These are phyloP conservation scores for Eimeria sp. DNA, from an alignment of 169 alveolate genomes.

Conservation along the genomic window DNA sequence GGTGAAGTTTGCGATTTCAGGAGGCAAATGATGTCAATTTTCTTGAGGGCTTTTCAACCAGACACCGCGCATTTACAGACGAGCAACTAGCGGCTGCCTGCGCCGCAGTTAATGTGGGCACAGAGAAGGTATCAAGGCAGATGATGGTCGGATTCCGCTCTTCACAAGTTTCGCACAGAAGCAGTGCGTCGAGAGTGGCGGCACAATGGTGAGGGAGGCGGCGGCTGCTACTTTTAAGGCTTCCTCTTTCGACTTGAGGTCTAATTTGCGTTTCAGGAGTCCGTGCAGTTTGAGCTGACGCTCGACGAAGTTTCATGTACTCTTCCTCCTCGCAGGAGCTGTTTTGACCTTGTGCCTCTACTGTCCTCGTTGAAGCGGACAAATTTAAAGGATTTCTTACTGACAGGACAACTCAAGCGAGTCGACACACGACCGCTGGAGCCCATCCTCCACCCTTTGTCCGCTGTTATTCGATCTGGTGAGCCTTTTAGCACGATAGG, in stretches of 20 bases:
- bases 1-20: not conserved
- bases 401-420: not conserved
- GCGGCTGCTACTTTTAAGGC: not conserved
- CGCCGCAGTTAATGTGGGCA: not conserved
- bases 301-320: conserved; percentile 29
- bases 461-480: conserved; percentile 39
- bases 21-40: conserved; percentile 8
- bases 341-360: conserved; percentile 1
- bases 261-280: conserved; percentile 29
- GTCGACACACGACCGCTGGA: conserved; percentile 1
- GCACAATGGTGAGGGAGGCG: not conserved
- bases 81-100: conserved; percentile 37
- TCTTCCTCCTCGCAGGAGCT: not conserved
- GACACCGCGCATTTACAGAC: not conserved
- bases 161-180: not conserved
- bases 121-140: not conserved
- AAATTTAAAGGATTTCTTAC: not conserved
- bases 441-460: conserved; percentile 24
- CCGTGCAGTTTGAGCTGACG: not conserved
- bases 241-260: not conserved
- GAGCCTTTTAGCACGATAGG: not conserved
- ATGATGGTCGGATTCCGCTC: not conserved
- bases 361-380: not conserved
- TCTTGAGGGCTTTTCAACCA: not conserved
- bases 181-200: not conserved